phyloP scores from a whole-genome alignment of 345 rosid species.

The Eucalyptus urophylla region DNA sequence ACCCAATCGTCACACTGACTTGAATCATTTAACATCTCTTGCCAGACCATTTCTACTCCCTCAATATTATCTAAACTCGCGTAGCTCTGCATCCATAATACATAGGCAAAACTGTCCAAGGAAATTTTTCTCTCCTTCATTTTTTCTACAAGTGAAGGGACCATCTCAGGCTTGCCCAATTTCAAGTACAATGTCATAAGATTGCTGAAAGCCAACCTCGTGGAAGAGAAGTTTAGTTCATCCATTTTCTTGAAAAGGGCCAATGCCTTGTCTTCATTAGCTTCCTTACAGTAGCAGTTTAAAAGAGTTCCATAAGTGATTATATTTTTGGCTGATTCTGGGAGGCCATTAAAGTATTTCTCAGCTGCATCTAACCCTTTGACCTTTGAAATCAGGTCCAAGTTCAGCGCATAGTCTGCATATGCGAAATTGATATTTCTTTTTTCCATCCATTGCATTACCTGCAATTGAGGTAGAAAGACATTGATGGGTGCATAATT shows the following conservation, averaged over 20 bases:
- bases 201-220: constrained; percentile 38
- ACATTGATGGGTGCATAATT: neutral
- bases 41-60: constrained; percentile 29
- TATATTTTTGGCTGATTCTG: constrained; percentile 13
- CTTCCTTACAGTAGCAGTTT: constrained; percentile 45
- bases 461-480: constrained; percentile 10
- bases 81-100: constrained; percentile 51
- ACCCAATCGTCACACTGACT: constrained; percentile 31
- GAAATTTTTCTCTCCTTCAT: constrained; percentile 41
- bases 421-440: constrained; percentile 24
- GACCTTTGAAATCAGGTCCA: constrained; percentile 53
- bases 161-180: constrained; percentile 47
- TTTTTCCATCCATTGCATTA: constrained; percentile 79
- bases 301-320: constrained; percentile 45
- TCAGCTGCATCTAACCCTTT: constrained; percentile 58
- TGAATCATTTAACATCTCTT: constrained; percentile 20
- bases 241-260: constrained; percentile 44
- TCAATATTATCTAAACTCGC: constrained; percentile 34
- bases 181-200: constrained; percentile 42
- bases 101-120: constrained; percentile 13
- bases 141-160: constrained; percentile 21
- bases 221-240: constrained; percentile 15
- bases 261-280: constrained; percentile 37
- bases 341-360: constrained; percentile 28
- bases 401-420: constrained; percentile 28